phyloP scores from a whole-genome alignment of 257 asterid species.

The Nicotiana sylvestris region DNA sequence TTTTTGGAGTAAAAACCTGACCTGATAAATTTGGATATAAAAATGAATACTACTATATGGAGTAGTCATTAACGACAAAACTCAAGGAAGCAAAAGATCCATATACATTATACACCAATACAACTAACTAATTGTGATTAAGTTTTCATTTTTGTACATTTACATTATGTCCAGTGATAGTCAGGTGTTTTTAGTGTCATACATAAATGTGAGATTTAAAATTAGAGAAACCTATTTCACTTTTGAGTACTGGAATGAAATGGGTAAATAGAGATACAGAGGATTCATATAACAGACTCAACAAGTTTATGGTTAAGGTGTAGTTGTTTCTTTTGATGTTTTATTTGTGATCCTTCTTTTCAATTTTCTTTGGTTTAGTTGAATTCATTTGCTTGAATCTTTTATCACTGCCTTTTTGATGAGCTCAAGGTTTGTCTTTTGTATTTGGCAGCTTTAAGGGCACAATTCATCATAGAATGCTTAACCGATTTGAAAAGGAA shows the following conservation, averaged over 20 bases:
- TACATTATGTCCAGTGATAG: neutral
- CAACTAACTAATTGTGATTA: neutral
- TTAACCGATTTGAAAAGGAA: conserved; percentile 65
- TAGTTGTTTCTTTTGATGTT: neutral
- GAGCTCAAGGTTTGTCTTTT: neutral
- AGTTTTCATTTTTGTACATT: neutral
- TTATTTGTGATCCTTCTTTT: neutral
- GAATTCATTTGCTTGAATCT: neutral
- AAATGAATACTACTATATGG: too few species aligned
- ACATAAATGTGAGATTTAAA: neutral
- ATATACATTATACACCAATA: neutral
- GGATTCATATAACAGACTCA: neutral
- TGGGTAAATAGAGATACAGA: neutral
- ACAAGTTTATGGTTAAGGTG: neutral
- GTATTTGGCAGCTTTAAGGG: conserved; percentile 70
- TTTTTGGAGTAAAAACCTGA: too few species aligned
- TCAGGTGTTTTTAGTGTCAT: too few species aligned
- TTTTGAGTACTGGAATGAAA: neutral
- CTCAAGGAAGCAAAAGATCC: too few species aligned
- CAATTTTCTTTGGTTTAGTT: neutral
- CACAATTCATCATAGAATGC: conserved; percentile 70
- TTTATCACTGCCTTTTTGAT: neutral
- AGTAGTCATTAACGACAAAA: too few species aligned
- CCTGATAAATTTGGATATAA: neutral
- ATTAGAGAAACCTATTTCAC: neutral